Evolutionary conservation across 805 yeast species (phyloP).

Genomic region (Cyberlindnera maclurae): DNA sequence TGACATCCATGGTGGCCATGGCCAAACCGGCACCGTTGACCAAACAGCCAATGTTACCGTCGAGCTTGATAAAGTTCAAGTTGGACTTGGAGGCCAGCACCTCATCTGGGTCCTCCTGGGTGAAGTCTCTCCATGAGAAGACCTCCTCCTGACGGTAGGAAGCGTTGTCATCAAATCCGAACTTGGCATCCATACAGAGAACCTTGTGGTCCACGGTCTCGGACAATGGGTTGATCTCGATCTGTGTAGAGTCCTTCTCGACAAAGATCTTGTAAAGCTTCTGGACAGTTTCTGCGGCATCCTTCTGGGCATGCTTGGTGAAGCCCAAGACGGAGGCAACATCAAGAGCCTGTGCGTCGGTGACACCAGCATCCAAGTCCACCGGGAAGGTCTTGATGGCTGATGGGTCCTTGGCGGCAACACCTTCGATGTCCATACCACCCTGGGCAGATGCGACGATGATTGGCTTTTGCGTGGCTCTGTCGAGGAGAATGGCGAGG

Average conservation of each 20-base stretch:
- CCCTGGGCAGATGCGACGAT: constrained; percentile 96
- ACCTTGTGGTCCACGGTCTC: constrained; percentile 89
- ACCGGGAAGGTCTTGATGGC: constrained; percentile 87
- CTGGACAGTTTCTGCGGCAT: constrained; percentile 82
- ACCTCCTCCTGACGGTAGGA: constrained; percentile 91
- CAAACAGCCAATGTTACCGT: constrained; percentile 97
- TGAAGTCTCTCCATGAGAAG: constrained; percentile 91
- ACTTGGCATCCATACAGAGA: constrained; percentile 98
- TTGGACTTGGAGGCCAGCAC: constrained; percentile 85
- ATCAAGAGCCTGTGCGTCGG: constrained; percentile 64
- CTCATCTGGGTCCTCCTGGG: constrained; percentile 98
- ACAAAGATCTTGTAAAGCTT: constrained; percentile 82
- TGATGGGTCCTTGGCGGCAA: constrained; percentile 83
- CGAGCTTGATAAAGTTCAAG: constrained; percentile 93
- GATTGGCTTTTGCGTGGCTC: constrained; percentile 82
- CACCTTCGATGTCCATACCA: constrained; percentile 99
- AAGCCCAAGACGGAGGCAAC: constrained; percentile 80
- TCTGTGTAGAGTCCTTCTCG: constrained; percentile 95
- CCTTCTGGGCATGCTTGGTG: constrained; percentile 65
- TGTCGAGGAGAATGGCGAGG: constrained; percentile 90
- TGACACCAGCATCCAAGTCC: constrained; percentile 71
- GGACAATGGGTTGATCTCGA: constrained; percentile 96
- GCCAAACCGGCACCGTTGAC: constrained; percentile 99
- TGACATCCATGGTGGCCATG: constrained; percentile 99
- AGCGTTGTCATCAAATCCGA: constrained; percentile 96